Base-by-base conservation (phyloP, 2,329 filamentous ascomycete species). In the Stagonosporopsis cucurbitacearum region DNA sequence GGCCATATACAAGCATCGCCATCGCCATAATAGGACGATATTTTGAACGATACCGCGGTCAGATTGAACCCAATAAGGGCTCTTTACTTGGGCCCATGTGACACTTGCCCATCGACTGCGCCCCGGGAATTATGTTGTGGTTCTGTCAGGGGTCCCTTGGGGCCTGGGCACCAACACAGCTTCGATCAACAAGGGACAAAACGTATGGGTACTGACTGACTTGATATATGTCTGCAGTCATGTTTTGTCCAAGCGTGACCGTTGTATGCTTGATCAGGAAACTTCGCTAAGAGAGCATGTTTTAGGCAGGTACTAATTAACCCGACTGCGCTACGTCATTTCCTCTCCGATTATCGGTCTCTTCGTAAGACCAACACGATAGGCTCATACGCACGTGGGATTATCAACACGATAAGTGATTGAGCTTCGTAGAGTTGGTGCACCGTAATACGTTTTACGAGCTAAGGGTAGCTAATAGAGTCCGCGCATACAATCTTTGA, bases 301-400 rank as follows among this genome's bases (percentile, higher is more conserved):
- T 57, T 59, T 22, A 59, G 64, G 65, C 49, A 69, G 62, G 65
- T 66, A 51, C 41, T 12, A 26, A 26, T 9, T n/a, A n/a, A n/a
- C 9, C 19, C 20, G 45, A 22, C 35, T 28, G 53, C 47, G 22
- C 50, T 49, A 67, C 65, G 68, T 68, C 42, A 44, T 28, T 35
- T 19, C 17, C 65, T 68, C 62, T 44, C 64, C 64, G 59, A 66
- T 50, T 28, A 52, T 63, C 64, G 65, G 61, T 51, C 32, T 22
- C 36, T 46, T 26, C n/a, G 33, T n/a, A 45, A 37, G 12, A 32
- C 28, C 20, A 30, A n/a, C 23, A 42, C 41, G 65, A 69, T 68
- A 66, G 65, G 61, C 49, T 53, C 30, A 26, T 23, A 39, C 50
- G 50, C 13, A 37, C 22, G 41, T 20, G 20, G 26, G 23, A 54